These are phyloP conservation scores for Butyriboletus pseudospeciosus DNA, from an alignment of 1,284 basidiomycete species.

Conservation along the genomic window DNA sequence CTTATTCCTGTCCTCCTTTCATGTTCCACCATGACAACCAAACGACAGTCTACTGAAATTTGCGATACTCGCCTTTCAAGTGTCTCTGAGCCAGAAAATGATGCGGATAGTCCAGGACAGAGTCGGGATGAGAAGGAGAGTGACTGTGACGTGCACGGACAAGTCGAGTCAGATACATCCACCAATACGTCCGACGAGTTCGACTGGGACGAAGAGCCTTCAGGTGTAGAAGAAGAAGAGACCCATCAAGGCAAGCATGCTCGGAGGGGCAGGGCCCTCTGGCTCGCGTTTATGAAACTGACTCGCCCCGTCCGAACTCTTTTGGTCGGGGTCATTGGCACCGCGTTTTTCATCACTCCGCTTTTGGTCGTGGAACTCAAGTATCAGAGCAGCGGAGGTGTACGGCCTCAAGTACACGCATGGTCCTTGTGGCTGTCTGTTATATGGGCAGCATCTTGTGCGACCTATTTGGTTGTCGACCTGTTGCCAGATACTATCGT, in stretches of 20 bases:
- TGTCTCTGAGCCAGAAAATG: slow-evolving; percentile 4
- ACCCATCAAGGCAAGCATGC: slow-evolving; percentile 28
- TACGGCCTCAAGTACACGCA: slow-evolving; percentile 52
- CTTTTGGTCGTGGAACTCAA: slow-evolving; percentile 62
- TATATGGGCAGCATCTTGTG: slow-evolving; percentile 61
- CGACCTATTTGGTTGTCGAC: slow-evolving; percentile 62
- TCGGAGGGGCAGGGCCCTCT: slow-evolving; percentile 52
- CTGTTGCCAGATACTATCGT: slow-evolving; percentile 56
- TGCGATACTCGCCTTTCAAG: slow-evolving; percentile 6
- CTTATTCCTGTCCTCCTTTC: not conserved
- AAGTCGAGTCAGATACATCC: slow-evolving; percentile 48
- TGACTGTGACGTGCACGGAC: slow-evolving; percentile 2
- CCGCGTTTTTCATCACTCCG: slow-evolving; percentile 62
- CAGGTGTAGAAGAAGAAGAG: slow-evolving; percentile 15
- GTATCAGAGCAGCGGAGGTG: slow-evolving; percentile 45
- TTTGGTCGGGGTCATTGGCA: slow-evolving; percentile 53
- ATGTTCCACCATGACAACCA: slow-evolving; percentile 19
- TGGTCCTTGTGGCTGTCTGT: slow-evolving; percentile 74
- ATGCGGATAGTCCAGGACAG: not conserved
- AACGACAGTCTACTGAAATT: slow-evolving; percentile 1
- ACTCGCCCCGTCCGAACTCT: slow-evolving; percentile 55
- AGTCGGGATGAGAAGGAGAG: slow-evolving; percentile 9
- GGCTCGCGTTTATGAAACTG: slow-evolving; percentile 65
- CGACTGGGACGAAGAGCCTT: slow-evolving; percentile 62
- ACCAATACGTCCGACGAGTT: slow-evolving; percentile 68